These are phyloP conservation scores for Didymella glomerata DNA, from an alignment of 2,329 filamentous ascomycete species.

Conservation along the genomic window DNA sequence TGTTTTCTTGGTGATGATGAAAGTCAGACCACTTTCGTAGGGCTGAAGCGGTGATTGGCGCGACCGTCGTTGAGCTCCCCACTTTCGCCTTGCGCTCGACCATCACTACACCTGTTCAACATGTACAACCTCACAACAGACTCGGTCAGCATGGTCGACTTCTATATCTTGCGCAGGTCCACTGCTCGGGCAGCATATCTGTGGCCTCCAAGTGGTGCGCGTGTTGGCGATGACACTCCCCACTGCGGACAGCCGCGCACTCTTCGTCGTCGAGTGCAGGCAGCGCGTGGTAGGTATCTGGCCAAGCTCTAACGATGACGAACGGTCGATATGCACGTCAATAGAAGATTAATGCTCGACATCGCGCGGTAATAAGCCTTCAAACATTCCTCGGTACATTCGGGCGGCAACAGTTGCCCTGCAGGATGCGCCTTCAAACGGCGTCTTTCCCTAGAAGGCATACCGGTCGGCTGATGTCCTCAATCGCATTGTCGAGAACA, in stretches of 20 bases:
- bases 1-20: conserved; percentile 33
- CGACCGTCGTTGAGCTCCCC: neutral
- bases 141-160: neutral
- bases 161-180: neutral
- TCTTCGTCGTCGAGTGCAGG: neutral
- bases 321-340: neutral
- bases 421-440: conserved; percentile 6
- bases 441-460: neutral
- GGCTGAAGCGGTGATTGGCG: conserved; percentile 25
- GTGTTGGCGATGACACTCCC: neutral
- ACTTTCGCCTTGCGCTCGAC: neutral
- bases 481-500: conserved; percentile 10
- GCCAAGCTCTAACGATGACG: neutral
- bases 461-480: conserved; percentile 5
- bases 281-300: neutral
- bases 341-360: neutral
- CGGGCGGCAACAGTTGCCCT: conserved; percentile 3
- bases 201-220: neutral
- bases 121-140: neutral
- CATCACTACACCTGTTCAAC: neutral
- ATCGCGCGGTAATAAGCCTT: conserved; percentile 2
- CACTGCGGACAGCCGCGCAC: neutral
- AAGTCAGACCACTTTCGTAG: conserved; percentile 41
- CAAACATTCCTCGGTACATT: neutral
- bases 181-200: neutral